Conservation (phyloP, 1,284 basidiomycete genomes). For the Puccinia brachypodii region DNA sequence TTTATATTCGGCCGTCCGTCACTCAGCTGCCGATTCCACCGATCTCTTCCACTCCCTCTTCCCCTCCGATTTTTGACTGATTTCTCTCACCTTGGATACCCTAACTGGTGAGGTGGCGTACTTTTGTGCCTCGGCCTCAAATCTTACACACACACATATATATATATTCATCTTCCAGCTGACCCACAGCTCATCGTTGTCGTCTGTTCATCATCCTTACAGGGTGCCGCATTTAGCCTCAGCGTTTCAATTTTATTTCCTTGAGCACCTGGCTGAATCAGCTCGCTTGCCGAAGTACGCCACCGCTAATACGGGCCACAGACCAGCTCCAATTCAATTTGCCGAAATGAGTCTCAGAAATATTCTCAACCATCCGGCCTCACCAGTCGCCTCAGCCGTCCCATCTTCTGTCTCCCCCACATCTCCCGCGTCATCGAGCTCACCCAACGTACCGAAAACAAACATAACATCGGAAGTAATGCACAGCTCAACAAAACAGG, state of each 20-base stretch:
- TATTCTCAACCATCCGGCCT: slow-evolving; percentile 45
- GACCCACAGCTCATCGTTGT: not conserved
- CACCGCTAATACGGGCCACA: too few relatives aligned
- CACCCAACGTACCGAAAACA: not conserved
- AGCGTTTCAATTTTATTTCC: not conserved
- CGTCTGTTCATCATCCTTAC: not conserved
- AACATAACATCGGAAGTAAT: not conserved
- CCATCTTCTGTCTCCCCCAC: slow-evolving; percentile 23
- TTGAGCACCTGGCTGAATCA: not conserved
- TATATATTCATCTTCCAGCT: not conserved
- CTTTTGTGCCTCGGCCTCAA: not conserved
- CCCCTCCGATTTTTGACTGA: not conserved
- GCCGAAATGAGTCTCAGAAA: slow-evolving; percentile 45
- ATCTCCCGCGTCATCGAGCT: slow-evolving; percentile 17
- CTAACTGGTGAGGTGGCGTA: not conserved
- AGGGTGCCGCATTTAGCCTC: slow-evolving; percentile 1
- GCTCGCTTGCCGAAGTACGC: not conserved
- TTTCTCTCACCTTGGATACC: not conserved
- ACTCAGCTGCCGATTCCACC: not conserved
- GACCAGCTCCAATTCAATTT: not conserved
- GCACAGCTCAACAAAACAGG: not conserved
- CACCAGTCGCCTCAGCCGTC: slow-evolving; percentile 26
- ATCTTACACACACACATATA: not conserved
- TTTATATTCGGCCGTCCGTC: too few relatives aligned
- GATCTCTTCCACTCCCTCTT: not conserved